Conservation (phyloP, 768 basidiomycete species). For the Tubosaeta brunneosetosa region DNA sequence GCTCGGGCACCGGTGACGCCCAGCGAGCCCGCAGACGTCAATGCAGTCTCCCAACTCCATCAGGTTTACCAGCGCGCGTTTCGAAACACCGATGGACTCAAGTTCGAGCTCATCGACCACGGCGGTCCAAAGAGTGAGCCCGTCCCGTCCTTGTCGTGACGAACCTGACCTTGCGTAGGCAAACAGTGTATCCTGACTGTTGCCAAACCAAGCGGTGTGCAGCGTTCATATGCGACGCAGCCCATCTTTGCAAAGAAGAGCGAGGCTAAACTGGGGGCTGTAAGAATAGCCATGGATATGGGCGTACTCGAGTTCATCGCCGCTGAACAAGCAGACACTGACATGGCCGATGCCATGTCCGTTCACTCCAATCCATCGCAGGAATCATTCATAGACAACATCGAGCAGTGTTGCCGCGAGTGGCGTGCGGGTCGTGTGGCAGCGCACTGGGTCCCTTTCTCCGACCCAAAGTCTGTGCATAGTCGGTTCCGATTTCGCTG, state of each 20-base stretch:
- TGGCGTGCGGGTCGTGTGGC: slow-evolving; percentile 51
- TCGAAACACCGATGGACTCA: slow-evolving; percentile 38
- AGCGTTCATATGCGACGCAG: too few relatives aligned
- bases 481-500: slow-evolving; percentile 31
- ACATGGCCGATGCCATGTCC: neutral
- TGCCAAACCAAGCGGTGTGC: slow-evolving; percentile 15
- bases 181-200: slow-evolving; percentile 62
- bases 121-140: slow-evolving; percentile 33
- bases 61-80: slow-evolving; percentile 40
- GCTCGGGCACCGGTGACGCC: neutral
- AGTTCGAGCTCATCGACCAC: slow-evolving; percentile 47
- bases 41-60: slow-evolving; percentile 35
- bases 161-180: slow-evolving; percentile 31
- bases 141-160: neutral
- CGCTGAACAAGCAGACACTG: neutral
- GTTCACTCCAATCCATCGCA: neutral
- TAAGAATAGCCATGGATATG: slow-evolving; percentile 51
- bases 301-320: slow-evolving; percentile 51
- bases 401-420: slow-evolving; percentile 51
- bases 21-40: slow-evolving; percentile 8
- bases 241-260: slow-evolving; percentile 30
- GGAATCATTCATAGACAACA: slow-evolving; percentile 31
- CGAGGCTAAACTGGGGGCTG: slow-evolving; percentile 53
- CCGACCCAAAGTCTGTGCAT: slow-evolving; percentile 40
- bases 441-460: slow-evolving; percentile 51